A percentile compares a stretch with the other conserved stretches of the same genome.
Conservation (phyloP, 2,329 filamentous ascomycete genomes). For the Sordariomycetes sp. region DNA sequence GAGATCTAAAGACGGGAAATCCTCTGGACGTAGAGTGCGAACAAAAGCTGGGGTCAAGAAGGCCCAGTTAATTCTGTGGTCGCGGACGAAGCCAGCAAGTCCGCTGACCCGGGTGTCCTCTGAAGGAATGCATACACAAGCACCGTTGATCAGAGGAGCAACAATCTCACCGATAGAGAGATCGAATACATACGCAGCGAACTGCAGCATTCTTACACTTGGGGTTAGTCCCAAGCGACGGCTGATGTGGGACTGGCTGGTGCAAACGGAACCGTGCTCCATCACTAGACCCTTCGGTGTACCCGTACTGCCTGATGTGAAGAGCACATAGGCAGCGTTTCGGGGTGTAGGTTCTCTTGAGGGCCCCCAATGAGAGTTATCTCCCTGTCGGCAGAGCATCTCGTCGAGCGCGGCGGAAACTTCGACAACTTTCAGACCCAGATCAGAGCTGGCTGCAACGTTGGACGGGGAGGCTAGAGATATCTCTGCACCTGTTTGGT, state of each 20-base stretch:
- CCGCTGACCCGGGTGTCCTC: constrained; percentile 1
- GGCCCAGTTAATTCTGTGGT: constrained; percentile 5
- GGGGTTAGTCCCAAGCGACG: constrained; percentile 10
- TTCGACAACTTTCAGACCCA: no score
- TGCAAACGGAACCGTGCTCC: constrained; percentile 9
- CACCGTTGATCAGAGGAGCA: constrained; percentile 3
- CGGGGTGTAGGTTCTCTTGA: not conserved
- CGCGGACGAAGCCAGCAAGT: not conserved
- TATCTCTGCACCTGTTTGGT: constrained; percentile 1
- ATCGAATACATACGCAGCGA: constrained; percentile 4
- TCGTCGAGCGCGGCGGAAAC: not conserved
- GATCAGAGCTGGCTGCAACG: not conserved
- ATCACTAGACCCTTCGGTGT: constrained; percentile 13
- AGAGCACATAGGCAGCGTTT: constrained; percentile 8
- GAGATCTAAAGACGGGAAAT: constrained; percentile 4
- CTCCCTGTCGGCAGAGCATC: no score
- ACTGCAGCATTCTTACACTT: constrained; percentile 10
- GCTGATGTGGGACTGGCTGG: constrained; percentile 9
- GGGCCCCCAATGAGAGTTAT: not conserved
- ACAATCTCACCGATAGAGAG: constrained; percentile 2
- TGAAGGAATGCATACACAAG: constrained; percentile 3
- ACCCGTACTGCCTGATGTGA: constrained; percentile 15
- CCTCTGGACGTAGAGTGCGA: constrained; percentile 2
- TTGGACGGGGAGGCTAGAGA: not conserved
- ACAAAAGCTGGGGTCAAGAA: constrained; percentile 7